Base-by-base conservation (phyloP, 371 early-diverging fungal species). In the Mortierella sp. region DNA sequence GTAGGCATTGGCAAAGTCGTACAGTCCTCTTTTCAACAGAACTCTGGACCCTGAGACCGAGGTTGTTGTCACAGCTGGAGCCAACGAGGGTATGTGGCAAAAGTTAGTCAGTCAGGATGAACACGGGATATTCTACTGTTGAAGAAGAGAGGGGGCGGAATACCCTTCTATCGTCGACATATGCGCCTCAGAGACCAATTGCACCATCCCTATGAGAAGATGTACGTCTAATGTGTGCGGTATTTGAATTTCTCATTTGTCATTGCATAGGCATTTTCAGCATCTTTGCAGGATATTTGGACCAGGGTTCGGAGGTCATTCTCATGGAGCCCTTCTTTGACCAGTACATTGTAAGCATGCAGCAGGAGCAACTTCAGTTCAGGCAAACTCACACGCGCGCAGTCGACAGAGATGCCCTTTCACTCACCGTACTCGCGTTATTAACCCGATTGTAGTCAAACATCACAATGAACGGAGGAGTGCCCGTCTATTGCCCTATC, bases 301-400 rank as follows among this genome's bases (percentile, higher is more conserved):
- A 96, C 82, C 91, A 93, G 48, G 97, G 95, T 9, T 93, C 95
- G 77, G 98, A 98, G 77, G 97, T 96, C 51, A 95, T 98, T 75
- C 89, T 96, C 74, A 97, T 98, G 91, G 96, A 97, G 86, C 97
- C 98, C 1, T 97, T 95, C 87, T 98, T 97, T 89, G 99, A 98
- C 84, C 96, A 96, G 88, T 98, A 98, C 86, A 95, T 93, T 77
- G 94, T 94, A 89, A 88, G 92, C 89, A 50, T 78, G 82, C 69
- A 2, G 24, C 21, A 28, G 11, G 34, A 71, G 8, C 40, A 46
- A 10, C 24, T 24, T 61, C 16, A 31, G 5, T 19, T 16, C 19
- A 28, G 43, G 54, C 46, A 50, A 50, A 50, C 16, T 16, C 50
- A 50, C 16, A 16, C 16, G 50, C 50, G 50, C 50, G 50, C 50